Base-by-base conservation (phyloP, 1,284 basidiomycete genomes). In the Sutorius eximius region DNA sequence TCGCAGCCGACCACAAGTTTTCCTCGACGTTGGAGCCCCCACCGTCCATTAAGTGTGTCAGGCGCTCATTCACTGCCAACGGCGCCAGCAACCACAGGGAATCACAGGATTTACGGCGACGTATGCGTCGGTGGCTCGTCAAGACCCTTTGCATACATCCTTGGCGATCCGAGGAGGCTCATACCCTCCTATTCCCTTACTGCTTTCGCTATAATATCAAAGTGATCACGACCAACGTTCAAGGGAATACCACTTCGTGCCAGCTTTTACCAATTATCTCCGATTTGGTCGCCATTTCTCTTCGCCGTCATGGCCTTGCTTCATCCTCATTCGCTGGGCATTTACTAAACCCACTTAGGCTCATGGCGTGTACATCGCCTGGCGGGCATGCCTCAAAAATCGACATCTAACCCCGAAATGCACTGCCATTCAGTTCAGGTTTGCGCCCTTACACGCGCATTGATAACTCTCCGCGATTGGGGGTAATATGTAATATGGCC, bases 401-500 rank as follows among this genome's bases (percentile, higher is more conserved):
- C 49, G 45, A 50, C 37, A 53, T 53, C 55, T 48, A 37, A 9
- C 52, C 51, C 66, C 66, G 43, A 53, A 44, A 47, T 45, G 47
- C 56, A 55, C 61, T 41, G 65, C 61, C 47, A 51, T 45, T 56
- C 40, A 51, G 54, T 52, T 51, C 58, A 54, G 20, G 61, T 59
- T 68, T 68, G 59, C 63, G 61, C 61, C 59, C 34, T 57, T 33
- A 64, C 63, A 64, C 64, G 61, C 61, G 52, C 32, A 33, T 38
- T 50, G 52, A 59, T 47, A 64, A 40, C 2, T 56, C 59, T 63
- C 57, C 65, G 67, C 65, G 56, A 65, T 43, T 30, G 47, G 52
- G 51, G 18, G 41, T 58, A 63, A 69, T 65, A 69, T 65, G 66
- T 65, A 65, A 65, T 65, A 69, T 45, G 47, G 24, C 57, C 64